A percentile compares a stretch with the other conserved stretches of the same genome.
Evolutionary conservation across 148 eudicot genomes (phyloP).

Genomic region (Fallopia convolvulus): DNA sequence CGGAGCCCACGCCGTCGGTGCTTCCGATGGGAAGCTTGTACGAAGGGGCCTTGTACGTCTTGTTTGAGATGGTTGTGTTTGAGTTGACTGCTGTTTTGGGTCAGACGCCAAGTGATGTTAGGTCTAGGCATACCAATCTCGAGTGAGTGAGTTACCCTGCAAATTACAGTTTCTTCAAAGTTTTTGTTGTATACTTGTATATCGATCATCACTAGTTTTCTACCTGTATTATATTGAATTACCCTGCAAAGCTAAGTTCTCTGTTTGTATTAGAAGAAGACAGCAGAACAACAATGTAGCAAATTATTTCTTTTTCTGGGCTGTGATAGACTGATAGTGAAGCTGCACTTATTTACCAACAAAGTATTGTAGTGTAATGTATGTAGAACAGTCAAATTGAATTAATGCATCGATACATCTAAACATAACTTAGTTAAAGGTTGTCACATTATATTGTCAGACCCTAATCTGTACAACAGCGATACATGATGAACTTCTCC

Average conservation of each 20-base stretch:
- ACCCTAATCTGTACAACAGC: conserved; percentile 46
- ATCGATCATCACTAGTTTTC: no score
- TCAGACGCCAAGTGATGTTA: conserved; percentile 37
- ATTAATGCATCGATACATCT: no score
- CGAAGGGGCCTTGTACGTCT: conserved; percentile 79
- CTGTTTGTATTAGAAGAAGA: background rate
- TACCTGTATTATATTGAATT: no score
- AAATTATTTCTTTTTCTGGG: background rate
- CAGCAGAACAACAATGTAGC: background rate
- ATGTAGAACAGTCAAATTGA: background rate
- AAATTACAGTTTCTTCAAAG: no score
- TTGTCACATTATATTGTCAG: background rate
- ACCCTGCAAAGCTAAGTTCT: no score
- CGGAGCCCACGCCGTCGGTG: conserved; percentile 40
- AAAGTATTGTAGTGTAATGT: no score
- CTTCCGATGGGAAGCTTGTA: conserved; percentile 96
- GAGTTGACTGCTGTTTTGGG: conserved; percentile 53
- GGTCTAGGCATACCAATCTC: conserved; percentile 78
- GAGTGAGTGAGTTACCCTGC: conserved; percentile 46
- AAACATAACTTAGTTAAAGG: background rate
- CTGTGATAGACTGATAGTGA: background rate
- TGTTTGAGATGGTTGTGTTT: conserved; percentile 90
- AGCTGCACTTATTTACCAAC: background rate
- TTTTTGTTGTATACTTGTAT: no score
- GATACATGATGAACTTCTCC: conserved; percentile 74